These are phyloP conservation scores for Epichloe uncinata DNA, from an alignment of 2,329 filamentous ascomycete genomes.

Conservation along the genomic window DNA sequence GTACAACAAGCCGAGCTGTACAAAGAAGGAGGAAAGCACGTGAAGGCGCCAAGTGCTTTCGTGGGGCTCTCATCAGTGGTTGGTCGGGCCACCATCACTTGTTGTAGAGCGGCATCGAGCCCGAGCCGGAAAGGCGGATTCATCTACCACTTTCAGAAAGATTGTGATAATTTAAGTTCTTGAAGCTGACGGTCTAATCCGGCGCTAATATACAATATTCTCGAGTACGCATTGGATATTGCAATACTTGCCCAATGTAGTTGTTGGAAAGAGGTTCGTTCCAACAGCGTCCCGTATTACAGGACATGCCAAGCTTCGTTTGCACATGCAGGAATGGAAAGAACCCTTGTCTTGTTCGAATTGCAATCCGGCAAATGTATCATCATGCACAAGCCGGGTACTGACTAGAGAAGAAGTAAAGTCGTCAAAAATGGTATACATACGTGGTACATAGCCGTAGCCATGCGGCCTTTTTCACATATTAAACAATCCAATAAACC, in stretches of 20 bases:
- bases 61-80: neutral
- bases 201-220: too few relatives aligned
- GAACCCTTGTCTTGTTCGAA: neutral
- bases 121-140: too few relatives aligned
- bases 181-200: too few relatives aligned
- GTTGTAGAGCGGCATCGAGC: too few relatives aligned
- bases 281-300: neutral
- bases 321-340: neutral
- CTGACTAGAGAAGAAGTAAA: neutral
- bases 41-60: neutral
- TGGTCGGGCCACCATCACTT: too few relatives aligned
- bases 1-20: neutral
- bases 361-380: neutral
- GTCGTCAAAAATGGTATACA: neutral
- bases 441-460: neutral
- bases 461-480: neutral
- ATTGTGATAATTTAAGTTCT: too few relatives aligned
- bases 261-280: too few relatives aligned
- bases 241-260: too few relatives aligned
- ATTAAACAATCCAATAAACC: conserved; percentile 15
- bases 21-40: neutral
- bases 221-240: too few relatives aligned
- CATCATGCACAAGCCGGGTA: neutral
- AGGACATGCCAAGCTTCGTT: too few relatives aligned
- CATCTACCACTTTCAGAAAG: too few relatives aligned